These are phyloP conservation scores for Ustilago tritici DNA, from an alignment of 1,284 basidiomycete species.

Conservation along the genomic window DNA sequence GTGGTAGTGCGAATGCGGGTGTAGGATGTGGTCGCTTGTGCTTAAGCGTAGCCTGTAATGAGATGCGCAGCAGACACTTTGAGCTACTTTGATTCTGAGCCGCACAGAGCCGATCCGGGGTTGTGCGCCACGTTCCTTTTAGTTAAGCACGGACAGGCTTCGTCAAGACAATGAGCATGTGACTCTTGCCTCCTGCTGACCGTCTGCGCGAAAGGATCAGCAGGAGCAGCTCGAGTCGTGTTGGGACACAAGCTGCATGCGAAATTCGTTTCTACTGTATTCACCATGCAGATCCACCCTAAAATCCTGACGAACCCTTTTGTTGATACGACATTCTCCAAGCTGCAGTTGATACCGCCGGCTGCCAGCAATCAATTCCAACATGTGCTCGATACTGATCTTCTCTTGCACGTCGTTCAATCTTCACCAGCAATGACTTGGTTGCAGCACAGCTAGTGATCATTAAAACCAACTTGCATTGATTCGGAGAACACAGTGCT, in stretches of 20 bases:
- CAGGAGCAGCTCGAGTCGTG: not conserved
- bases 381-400: not conserved
- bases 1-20: not conserved
- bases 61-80: not conserved
- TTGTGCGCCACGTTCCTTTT: slow-evolving; percentile 3
- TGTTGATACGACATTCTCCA: not conserved
- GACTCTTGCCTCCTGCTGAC: not conserved
- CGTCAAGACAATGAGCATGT: too few relatives aligned
- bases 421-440: not conserved
- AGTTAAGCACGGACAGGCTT: not conserved
- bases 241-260: slow-evolving; percentile 1
- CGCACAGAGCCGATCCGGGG: slow-evolving; percentile 28
- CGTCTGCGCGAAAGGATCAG: not conserved
- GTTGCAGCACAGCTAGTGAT: not conserved
- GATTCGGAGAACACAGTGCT: slow-evolving; percentile 15
- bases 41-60: not conserved
- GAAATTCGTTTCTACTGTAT: not conserved
- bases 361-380: not conserved
- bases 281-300: not conserved
- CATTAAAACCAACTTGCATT: slow-evolving; percentile 11
- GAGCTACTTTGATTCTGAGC: not conserved
- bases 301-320: not conserved
- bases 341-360: not conserved
- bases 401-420: not conserved
- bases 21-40: not conserved